Conservation (phyloP, 2,329 filamentous ascomycete genomes). For the Fusarium algeriense region DNA sequence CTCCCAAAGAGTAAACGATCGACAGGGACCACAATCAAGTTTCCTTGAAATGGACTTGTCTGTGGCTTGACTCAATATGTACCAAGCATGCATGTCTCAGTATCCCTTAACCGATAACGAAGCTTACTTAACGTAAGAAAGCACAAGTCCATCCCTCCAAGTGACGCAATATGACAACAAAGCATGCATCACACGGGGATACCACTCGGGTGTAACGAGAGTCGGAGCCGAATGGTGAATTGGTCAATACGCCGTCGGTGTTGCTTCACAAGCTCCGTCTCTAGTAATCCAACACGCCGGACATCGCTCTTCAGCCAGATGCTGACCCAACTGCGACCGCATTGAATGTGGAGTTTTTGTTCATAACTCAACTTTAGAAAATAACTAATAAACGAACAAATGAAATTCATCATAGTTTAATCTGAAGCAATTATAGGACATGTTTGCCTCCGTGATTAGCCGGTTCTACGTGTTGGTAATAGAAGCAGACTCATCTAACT, state of each 20-base stretch:
- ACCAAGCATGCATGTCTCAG: neutral
- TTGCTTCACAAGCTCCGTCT: neutral
- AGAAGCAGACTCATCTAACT: no score
- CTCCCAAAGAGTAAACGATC: constrained; percentile 11
- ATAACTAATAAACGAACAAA: neutral
- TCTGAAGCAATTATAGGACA: neutral
- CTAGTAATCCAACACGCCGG: neutral
- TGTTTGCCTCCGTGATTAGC: neutral
- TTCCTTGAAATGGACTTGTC: constrained; percentile 5
- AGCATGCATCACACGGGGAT: constrained; percentile 9
- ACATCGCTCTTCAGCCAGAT: neutral
- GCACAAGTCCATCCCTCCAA: neutral
- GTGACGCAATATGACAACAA: constrained; percentile 13
- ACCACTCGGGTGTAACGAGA: constrained; percentile 4
- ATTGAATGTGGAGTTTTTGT: neutral
- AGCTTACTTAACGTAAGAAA: neutral
- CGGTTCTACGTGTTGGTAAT: no score
- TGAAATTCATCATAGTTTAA: neutral
- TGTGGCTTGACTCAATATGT: constrained; percentile 22
- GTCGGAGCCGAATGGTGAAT: constrained; percentile 19
- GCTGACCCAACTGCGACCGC: neutral
- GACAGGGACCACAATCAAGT: constrained; percentile 26
- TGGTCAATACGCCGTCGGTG: neutral
- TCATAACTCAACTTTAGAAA: neutral
- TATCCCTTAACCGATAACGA: neutral